phyloP scores from a whole-genome alignment of 345 rosid genomes.

The Angophora floribunda region DNA sequence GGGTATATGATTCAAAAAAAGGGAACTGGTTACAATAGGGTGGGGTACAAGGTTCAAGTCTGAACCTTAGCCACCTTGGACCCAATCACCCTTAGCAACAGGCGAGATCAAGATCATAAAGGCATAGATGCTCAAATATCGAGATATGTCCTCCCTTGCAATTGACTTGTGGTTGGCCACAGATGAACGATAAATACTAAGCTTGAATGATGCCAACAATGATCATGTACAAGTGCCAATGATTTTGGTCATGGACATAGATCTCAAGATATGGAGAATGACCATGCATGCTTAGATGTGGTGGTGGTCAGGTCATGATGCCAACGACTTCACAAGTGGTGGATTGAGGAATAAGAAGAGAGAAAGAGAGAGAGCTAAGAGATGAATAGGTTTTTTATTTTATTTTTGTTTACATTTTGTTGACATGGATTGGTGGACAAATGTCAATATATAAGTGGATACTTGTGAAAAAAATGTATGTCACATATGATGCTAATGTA shows the following conservation, averaged over 20 bases:
- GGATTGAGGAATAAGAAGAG: background rate
- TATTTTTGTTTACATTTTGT: too few relatives aligned
- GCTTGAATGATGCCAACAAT: background rate
- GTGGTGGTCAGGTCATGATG: background rate
- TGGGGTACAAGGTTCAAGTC: too few relatives aligned
- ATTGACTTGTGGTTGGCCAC: background rate
- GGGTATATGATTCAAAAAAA: too few relatives aligned
- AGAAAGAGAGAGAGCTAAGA: too few relatives aligned
- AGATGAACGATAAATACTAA: background rate
- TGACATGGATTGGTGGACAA: too few relatives aligned
- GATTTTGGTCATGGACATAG: background rate
- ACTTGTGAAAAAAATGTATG: too few relatives aligned
- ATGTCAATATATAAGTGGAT: too few relatives aligned
- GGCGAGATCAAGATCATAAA: background rate
- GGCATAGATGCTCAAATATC: background rate
- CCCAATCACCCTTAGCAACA: background rate
- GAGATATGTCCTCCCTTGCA: background rate
- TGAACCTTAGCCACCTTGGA: too few relatives aligned
- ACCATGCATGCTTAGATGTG: background rate
- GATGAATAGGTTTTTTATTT: too few relatives aligned
- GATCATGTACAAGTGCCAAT: fast-evolving
- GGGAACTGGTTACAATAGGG: too few relatives aligned
- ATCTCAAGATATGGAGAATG: background rate
- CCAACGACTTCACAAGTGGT: background rate
- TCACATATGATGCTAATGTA: background rate